Base-by-base conservation (phyloP, 2,329 filamentous ascomycete genomes). In the Trichoderma sp. region DNA sequence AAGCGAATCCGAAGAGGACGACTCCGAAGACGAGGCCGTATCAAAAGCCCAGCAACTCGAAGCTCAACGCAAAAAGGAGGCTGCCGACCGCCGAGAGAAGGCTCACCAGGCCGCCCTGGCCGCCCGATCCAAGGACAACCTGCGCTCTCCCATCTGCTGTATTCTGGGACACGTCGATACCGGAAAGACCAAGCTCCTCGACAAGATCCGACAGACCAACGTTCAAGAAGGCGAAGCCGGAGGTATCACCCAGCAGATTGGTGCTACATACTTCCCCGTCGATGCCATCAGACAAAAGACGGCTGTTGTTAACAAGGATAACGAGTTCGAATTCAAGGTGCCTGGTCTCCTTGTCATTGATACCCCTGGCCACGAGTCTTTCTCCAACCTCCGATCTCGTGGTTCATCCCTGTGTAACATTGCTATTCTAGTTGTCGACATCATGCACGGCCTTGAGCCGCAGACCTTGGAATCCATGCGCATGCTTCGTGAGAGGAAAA, bases 131-230 rank as follows among this genome's bases (percentile, higher is more conserved):
- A 94, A 93, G 83, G 95, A 99, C 81, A 92, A 99, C 82, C 89
- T 99, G 71, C 94, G 96, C 72, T 98, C 96, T 53, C 96, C 96
- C 68, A 99, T 99, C 83, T 98, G 96, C 88, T 98, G 95, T 92
- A 99, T 99, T 88, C 90, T 99, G 75, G 96, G 96, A 78, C 96
- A 99, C 89, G 96, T 99, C 89, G 96, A 99, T 91, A 99, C 97
- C 59, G 96, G 96, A 82, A 99, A 99, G 86, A 99, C 96, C n/a
- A 99, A 98, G 85, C 87, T 99, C 74, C 88, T 99, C 72, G 96
- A 99, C 87, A 99, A 99, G 86, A 93, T 99, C 79, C 93, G 96
- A 79, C 94, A 98, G 83, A 98, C 96, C 71, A 98, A 99, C 80
- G 96, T 99, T 43, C 97, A 99, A 80, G 96, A 98, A 84, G 96